Evolutionary conservation across 495 filamentous ascomycete genomes (phyloP).

Genomic region (Aspergillus sclerotiicarbonarius): DNA sequence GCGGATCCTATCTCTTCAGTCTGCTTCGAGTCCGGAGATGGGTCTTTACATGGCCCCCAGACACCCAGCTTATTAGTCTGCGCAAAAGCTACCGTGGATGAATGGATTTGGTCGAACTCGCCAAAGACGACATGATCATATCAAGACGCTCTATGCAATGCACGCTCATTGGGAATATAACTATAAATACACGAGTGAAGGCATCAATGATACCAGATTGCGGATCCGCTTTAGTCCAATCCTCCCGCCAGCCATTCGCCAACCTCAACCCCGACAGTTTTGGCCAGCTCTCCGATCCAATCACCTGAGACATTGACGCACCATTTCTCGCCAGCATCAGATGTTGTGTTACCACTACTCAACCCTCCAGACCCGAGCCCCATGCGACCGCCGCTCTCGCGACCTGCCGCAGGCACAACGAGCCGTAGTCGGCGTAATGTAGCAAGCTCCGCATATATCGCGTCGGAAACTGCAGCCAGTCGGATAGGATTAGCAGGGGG

Average conservation of each 20-base stretch:
- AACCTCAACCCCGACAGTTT: constrained; percentile 48
- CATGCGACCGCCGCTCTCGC: constrained; percentile 31
- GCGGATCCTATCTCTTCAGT: constrained; percentile 29
- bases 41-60: constrained; percentile 26
- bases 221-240: constrained; percentile 30
- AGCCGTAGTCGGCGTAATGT: constrained; percentile 78
- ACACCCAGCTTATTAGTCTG: constrained; percentile 38
- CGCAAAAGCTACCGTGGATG: constrained; percentile 31
- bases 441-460: constrained; percentile 69
- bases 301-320: constrained; percentile 48
- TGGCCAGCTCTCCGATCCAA: constrained; percentile 49
- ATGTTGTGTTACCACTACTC: constrained; percentile 38
- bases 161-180: constrained; percentile 1
- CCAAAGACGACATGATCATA: background rate
- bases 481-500: constrained; percentile 52
- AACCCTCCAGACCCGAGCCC: constrained; percentile 27
- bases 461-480: constrained; percentile 49
- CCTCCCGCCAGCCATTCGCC: constrained; percentile 50
- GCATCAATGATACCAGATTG: background rate
- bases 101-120: constrained; percentile 39
- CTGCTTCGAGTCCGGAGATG: constrained; percentile 34
- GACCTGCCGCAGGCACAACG: constrained; percentile 58
- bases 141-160: constrained; percentile 2
- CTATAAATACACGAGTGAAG: constrained; percentile 1
- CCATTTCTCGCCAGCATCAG: constrained; percentile 47